Base-by-base conservation (phyloP, 768 basidiomycete species). In the Leucocoprinus leucothites region DNA sequence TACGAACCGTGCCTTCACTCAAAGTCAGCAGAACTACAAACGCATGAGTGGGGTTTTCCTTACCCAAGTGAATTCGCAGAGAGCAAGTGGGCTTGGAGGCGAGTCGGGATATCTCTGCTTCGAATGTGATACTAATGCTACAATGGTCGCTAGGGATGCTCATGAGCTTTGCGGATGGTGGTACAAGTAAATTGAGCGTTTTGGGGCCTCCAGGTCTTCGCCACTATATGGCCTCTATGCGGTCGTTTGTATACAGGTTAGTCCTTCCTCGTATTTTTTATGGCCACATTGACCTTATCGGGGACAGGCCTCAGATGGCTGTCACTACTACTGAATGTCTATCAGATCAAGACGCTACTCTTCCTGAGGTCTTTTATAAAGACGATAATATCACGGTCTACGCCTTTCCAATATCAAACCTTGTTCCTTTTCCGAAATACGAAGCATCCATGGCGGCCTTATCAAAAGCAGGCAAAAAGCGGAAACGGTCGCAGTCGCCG, bases 151-250 rank as follows among this genome's bases (percentile, higher is more conserved):
- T 60, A 90, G 93, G 92, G 0, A 65, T 92, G 9, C 56, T 92
- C 19, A 90, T 95, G 90, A 82, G 83, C 1, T 74, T 88, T 55
- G 90, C 90, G 14, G 94, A 96, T 70, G 78, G 79, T 0, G 79
- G 81, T 0, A 77, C 84, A 28, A 67, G 74, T 16, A 71, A 77
- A 40, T 59, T 96, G 34, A 70, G 81, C 43, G 61, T 96, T 19
- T 70, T 82, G 19, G 94, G 93, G 3, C 94, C 94, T 2, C 75
- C 75, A 11, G 91, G 90, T 28, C 67, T 88, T n/a, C 63, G 76
- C 14, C 90, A 94, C 66, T 77, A 77, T 55, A 62, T 94, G 35
- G 87, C 90, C 16, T 77, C 85, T 2, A 84, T 87, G 79, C 78
- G 92, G 9, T 70, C 75, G 31, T 90, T 85, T 61, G 76, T 82